Evolutionary conservation across 805 yeast genomes (phyloP).

Genomic region (Wickerhamomyces canadensis): DNA sequence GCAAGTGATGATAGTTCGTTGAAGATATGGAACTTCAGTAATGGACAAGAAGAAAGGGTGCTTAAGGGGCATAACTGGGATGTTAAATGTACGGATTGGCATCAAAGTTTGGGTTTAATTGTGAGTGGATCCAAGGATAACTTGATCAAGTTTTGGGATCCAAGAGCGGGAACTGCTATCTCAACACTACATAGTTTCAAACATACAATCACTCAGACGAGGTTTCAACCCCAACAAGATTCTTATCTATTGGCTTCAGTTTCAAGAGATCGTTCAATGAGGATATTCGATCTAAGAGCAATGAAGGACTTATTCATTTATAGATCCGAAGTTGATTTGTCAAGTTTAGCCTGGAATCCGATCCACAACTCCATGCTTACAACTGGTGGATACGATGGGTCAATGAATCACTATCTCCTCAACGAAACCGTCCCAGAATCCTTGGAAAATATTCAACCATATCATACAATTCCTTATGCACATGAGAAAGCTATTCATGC

Average conservation of each 20-base stretch:
- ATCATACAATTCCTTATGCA: constrained; percentile 76
- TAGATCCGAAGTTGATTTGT: constrained; percentile 79
- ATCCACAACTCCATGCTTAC: constrained; percentile 72
- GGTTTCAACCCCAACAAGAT: constrained; percentile 66
- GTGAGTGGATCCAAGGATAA: constrained; percentile 96
- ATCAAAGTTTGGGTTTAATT: constrained; percentile 76
- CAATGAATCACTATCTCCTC: constrained; percentile 70
- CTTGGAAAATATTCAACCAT: constrained; percentile 35
- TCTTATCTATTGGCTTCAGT: constrained; percentile 82
- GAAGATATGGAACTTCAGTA: constrained; percentile 93
- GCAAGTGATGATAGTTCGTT: constrained; percentile 88
- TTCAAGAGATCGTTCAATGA: constrained; percentile 81
- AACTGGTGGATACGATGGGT: constrained; percentile 87
- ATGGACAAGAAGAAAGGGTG: constrained; percentile 74
- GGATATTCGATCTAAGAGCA: constrained; percentile 82
- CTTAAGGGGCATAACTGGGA: constrained; percentile 98
- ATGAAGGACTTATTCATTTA: constrained; percentile 73
- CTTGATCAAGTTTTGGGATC: constrained; percentile 92
- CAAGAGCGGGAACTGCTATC: constrained; percentile 68
- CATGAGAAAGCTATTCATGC: constrained; percentile 92
- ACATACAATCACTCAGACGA: constrained; percentile 83
- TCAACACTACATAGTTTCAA: constrained; percentile 87
- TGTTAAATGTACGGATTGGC: constrained; percentile 97
- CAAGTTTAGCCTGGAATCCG: constrained; percentile 92
- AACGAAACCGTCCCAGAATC: constrained; percentile 35